These are phyloP conservation scores for Saccharum spontaneum DNA, from an alignment of 176 grass and related monocot species.

Conservation along the genomic window DNA sequence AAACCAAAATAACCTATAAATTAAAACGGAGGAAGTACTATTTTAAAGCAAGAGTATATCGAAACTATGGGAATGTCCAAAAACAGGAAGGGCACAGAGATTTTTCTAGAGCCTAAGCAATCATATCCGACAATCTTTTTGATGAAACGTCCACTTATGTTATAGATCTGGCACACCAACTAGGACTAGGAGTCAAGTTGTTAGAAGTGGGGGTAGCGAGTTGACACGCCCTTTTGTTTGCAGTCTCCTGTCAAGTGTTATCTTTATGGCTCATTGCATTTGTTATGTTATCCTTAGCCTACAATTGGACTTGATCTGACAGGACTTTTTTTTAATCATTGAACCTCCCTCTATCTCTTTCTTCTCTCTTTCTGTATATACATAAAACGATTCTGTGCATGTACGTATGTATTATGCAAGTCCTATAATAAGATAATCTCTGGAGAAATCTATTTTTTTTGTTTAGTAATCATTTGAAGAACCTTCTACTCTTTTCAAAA, in stretches of 20 bases:
- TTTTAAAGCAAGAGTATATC: not conserved
- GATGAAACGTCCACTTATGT: not conserved
- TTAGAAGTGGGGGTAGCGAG: conserved; percentile 23
- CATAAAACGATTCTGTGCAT: too few species aligned
- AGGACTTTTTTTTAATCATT: not conserved
- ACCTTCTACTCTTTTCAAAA: not conserved
- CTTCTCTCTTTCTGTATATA: too few species aligned
- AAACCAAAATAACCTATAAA: too few species aligned
- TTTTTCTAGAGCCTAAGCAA: not conserved
- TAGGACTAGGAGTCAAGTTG: conserved; percentile 17
- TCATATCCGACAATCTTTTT: conserved; percentile 8
- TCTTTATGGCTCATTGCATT: conserved; percentile 37
- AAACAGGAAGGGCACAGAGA: not conserved
- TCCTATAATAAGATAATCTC: too few species aligned
- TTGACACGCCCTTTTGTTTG: conserved; percentile 51
- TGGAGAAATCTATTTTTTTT: too few species aligned
- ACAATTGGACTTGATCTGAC: not conserved
- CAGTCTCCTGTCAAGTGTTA: conserved; percentile 41
- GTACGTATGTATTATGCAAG: too few species aligned
- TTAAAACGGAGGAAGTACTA: too few species aligned
- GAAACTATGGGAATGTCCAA: not conserved
- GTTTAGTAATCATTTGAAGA: not conserved
- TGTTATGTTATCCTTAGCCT: conserved; percentile 25
- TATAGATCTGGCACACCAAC: conserved; percentile 13
- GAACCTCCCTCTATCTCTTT: too few species aligned